A percentile compares a stretch with the other conserved stretches of the same genome.
Evolutionary conservation across 2,329 filamentous ascomycete genomes (phyloP).

Genomic region (Colletotrichum navitas): DNA sequence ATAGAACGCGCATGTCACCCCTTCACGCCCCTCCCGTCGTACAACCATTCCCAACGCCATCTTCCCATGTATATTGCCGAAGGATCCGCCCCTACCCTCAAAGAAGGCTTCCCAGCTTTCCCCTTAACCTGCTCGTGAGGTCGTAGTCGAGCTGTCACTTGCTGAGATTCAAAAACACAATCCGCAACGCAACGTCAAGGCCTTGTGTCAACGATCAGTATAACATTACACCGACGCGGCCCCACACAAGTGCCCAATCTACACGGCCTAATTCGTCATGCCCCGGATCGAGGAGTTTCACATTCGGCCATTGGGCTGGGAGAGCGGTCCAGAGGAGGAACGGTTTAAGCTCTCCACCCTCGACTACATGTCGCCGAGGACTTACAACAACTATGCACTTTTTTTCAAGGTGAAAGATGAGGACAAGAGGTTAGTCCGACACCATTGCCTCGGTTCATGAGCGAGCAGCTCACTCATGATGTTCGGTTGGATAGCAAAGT

Average conservation of each 20-base stretch:
- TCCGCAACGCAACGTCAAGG: not conserved
- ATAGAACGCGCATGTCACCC: too few species aligned
- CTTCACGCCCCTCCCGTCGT: too few species aligned
- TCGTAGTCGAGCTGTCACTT: not conserved
- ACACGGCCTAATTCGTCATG: constrained; percentile 42
- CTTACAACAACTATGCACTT: constrained; percentile 55
- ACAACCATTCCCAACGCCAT: too few species aligned
- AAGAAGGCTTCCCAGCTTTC: too few species aligned
- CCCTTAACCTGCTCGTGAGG: too few species aligned
- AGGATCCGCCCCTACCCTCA: too few species aligned
- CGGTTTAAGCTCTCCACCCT: constrained; percentile 53
- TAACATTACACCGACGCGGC: not conserved
- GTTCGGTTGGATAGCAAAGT: constrained; percentile 31
- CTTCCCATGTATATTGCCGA: too few species aligned
- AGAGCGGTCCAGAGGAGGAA: constrained; percentile 54
- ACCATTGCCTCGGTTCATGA: rapidly evolving
- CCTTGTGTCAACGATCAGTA: not conserved
- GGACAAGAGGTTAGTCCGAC: constrained; percentile 44
- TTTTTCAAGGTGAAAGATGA: constrained; percentile 54
- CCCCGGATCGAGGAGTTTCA: constrained; percentile 47
- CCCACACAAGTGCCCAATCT: not conserved
- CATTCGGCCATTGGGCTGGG: constrained; percentile 53
- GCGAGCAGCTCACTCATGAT: not conserved
- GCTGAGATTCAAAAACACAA: not conserved
- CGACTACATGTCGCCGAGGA: constrained; percentile 50